Percentiles rank a stretch among this genome's conserved stretches.
These are phyloP conservation scores for Suhomyces anneliseae DNA, from an alignment of 1,139 yeast genomes.

Conservation along the genomic window DNA sequence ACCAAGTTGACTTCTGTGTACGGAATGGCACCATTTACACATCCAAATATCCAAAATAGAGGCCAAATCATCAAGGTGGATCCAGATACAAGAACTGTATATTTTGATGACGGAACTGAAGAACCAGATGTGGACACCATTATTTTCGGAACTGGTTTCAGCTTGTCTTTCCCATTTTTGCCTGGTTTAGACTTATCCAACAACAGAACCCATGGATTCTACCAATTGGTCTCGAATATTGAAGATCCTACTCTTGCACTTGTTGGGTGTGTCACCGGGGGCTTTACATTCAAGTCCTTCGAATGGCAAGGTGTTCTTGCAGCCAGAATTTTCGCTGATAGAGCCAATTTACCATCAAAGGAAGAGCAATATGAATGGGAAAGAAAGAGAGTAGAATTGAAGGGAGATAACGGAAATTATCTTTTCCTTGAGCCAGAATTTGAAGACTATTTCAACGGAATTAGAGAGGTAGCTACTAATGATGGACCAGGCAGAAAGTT, in stretches of 20 bases:
- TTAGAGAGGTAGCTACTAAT: constrained; percentile 23
- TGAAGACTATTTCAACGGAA: constrained; percentile 23
- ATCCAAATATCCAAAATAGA: constrained; percentile 19
- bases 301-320: constrained; percentile 48
- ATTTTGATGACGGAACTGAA: constrained; percentile 29
- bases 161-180: constrained; percentile 44
- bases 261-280: constrained; percentile 39
- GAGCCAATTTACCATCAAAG: constrained; percentile 37
- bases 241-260: constrained; percentile 46
- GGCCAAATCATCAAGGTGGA: constrained; percentile 19
- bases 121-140: constrained; percentile 35
- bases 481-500: constrained; percentile 27
- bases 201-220: constrained; percentile 37
- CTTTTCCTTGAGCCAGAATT: constrained; percentile 22
- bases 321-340: constrained; percentile 43
- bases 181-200: constrained; percentile 28
- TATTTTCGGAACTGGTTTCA: constrained; percentile 51
- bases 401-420: constrained; percentile 20
- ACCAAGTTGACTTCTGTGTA: constrained; percentile 7
- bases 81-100: constrained; percentile 25
- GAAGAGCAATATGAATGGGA: constrained; percentile 36
- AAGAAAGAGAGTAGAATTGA: constrained; percentile 17
- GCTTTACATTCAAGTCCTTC: constrained; percentile 48
- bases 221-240: constrained; percentile 45
- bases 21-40: constrained; percentile 15